Percentiles rank a stretch among this genome's conserved stretches.
Conservation (phyloP, 257 asterid species). For the Cruciata laevipes region DNA sequence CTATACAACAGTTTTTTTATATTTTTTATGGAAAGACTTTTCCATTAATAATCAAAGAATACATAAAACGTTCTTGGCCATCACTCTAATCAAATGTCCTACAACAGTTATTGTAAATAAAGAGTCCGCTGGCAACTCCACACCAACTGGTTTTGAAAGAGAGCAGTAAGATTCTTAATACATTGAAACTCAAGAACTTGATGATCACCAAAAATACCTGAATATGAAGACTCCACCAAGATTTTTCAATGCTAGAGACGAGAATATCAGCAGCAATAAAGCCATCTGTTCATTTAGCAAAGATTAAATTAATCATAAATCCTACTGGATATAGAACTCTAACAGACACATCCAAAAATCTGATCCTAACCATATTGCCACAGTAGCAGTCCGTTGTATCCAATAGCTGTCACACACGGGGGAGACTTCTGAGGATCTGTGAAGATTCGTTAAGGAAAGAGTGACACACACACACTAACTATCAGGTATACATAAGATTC, state of each 20-base stretch:
- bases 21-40: too few relatives aligned
- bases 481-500: background rate
- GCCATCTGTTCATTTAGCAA: conserved; percentile 40
- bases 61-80: too few relatives aligned
- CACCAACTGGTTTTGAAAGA: background rate
- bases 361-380: conserved; percentile 64
- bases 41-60: too few relatives aligned
- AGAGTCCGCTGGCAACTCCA: background rate
- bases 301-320: background rate
- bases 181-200: too few relatives aligned
- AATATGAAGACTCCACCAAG: conserved; percentile 88
- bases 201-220: conserved; percentile 45
- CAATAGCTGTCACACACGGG: conserved; percentile 87
- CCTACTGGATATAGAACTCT: background rate
- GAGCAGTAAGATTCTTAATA: background rate
- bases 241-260: conserved; percentile 71
- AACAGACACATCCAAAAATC: background rate
- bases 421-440: conserved; percentile 66
- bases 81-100: too few relatives aligned
- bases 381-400: conserved; percentile 67
- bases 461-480: too few relatives aligned
- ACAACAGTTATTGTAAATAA: background rate
- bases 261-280: conserved; percentile 64
- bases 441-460: conserved; percentile 41
- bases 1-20: background rate